These are phyloP conservation scores for Claviceps sp. DNA, from an alignment of 2,329 filamentous ascomycete species.

Conservation along the genomic window DNA sequence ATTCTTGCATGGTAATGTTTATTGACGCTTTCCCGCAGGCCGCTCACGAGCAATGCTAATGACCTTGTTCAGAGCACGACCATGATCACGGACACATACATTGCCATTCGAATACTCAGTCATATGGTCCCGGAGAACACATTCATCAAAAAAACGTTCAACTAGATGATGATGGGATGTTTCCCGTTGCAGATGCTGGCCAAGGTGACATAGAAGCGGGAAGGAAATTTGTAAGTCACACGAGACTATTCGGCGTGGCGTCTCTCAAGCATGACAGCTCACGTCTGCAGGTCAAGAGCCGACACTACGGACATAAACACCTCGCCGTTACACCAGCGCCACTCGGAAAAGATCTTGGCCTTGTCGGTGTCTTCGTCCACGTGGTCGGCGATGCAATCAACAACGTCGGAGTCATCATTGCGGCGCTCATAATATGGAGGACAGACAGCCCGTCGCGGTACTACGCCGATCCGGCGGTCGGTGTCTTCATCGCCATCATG, in stretches of 20 bases:
- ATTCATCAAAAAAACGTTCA: not conserved
- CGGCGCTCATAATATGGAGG: conserved; percentile 57
- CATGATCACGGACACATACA: conserved; percentile 19
- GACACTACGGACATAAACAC: conserved; percentile 39
- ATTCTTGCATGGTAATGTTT: conserved; percentile 48
- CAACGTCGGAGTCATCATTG: conserved; percentile 61
- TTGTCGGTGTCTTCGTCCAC: conserved; percentile 58
- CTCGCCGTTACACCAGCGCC: conserved; percentile 15
- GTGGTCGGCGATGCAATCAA: conserved; percentile 61
- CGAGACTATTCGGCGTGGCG: not conserved
- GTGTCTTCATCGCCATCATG: conserved; percentile 59
- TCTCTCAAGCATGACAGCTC: not conserved
- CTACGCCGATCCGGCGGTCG: conserved; percentile 59
- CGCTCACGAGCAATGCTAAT: not conserved
- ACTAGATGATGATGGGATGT: not conserved
- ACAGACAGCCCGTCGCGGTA: conserved; percentile 41
- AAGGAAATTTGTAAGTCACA: not conserved
- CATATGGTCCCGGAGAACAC: conserved; percentile 3
- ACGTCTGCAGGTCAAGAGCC: not conserved
- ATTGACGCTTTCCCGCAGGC: not conserved
- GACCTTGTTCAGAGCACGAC: conserved; percentile 15
- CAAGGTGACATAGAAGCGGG: not conserved
- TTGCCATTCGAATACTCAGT: conserved; percentile 11
- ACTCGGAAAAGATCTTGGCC: conserved; percentile 48
- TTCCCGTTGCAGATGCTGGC: not conserved